These are phyloP conservation scores for Hypoxylon sp. DNA, from an alignment of 2,329 filamentous ascomycete genomes.

Conservation along the genomic window DNA sequence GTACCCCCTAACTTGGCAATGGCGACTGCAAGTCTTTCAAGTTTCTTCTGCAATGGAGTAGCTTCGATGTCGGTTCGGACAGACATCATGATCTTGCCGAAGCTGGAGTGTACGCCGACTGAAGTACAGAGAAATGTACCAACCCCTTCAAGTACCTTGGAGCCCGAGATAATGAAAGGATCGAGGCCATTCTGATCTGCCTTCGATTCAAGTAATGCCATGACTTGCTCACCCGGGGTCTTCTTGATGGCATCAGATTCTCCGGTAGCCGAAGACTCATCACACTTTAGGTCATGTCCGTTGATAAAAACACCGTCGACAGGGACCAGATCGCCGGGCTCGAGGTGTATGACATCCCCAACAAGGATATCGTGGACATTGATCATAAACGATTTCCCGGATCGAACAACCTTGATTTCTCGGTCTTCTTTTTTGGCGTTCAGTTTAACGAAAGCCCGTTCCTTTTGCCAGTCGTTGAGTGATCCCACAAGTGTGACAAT, in stretches of 20 bases:
- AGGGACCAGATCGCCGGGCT: constrained; percentile 76
- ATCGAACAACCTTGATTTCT: constrained; percentile 74
- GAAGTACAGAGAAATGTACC: constrained; percentile 69
- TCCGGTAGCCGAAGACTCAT: constrained; percentile 78
- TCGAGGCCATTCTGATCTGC: constrained; percentile 67
- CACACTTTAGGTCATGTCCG: constrained; percentile 76
- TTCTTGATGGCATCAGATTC: constrained; percentile 80
- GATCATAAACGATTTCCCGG: constrained; percentile 71
- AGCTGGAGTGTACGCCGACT: constrained; percentile 68
- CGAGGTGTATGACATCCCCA: constrained; percentile 76
- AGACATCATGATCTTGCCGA: constrained; percentile 70
- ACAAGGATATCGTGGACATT: constrained; percentile 75
- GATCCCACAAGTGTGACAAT: constrained; percentile 74
- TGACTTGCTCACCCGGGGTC: constrained; percentile 70
- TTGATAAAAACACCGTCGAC: constrained; percentile 76
- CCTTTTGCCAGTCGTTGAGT: constrained; percentile 74
- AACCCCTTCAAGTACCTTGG: constrained; percentile 68
- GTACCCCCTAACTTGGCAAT: constrained; percentile 71
- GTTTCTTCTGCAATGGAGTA: constrained; percentile 69
- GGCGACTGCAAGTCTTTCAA: constrained; percentile 64
- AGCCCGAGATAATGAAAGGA: constrained; percentile 74
- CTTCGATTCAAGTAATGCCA: constrained; percentile 67
- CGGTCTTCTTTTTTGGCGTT: constrained; percentile 73
- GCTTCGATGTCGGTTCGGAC: constrained; percentile 66
- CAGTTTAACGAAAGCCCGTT: constrained; percentile 71